Evolutionary conservation across 768 basidiomycete species (phyloP).

Genomic region (Hysterangium stoloniferum): DNA sequence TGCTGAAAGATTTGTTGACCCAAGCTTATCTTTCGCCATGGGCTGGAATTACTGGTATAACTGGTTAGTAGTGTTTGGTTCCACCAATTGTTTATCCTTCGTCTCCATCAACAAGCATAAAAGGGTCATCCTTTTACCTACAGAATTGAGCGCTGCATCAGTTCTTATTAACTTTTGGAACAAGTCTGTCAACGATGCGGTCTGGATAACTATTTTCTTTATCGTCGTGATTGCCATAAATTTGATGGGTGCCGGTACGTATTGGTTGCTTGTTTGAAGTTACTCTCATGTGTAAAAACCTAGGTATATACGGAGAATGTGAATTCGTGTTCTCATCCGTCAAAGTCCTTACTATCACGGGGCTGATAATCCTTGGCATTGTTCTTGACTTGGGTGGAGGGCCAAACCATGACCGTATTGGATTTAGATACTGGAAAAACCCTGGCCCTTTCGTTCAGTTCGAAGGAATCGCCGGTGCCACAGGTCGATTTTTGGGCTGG

Average conservation of each 20-base stretch:
- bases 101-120: conserved; percentile 28
- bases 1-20: conserved; percentile 75
- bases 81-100: conserved; percentile 25
- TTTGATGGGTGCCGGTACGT: conserved; percentile 55
- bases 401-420: conserved; percentile 30
- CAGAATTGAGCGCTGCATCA: conserved; percentile 66
- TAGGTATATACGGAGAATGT: conserved; percentile 70
- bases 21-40: conserved; percentile 50
- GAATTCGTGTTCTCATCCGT: conserved; percentile 70
- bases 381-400: conserved; percentile 4
- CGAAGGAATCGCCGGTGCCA: conserved; percentile 49
- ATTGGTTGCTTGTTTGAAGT: background rate
- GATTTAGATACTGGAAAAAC: conserved; percentile 53
- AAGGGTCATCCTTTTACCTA: conserved; percentile 62
- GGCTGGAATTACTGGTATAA: conserved; percentile 49
- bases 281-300: background rate
- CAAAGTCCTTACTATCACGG: conserved; percentile 38
- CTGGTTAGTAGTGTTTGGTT: conserved; percentile 22
- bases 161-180: conserved; percentile 75
- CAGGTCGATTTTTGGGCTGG: conserved; percentile 70
- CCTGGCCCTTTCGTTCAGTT: conserved; percentile 86
- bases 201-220: conserved; percentile 73
- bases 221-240: conserved; percentile 72
- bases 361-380: conserved; percentile 6
- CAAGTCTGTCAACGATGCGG: conserved; percentile 45